phyloP scores from a whole-genome alignment of 2,329 filamentous ascomycete genomes.

The Capronia epimyces region DNA sequence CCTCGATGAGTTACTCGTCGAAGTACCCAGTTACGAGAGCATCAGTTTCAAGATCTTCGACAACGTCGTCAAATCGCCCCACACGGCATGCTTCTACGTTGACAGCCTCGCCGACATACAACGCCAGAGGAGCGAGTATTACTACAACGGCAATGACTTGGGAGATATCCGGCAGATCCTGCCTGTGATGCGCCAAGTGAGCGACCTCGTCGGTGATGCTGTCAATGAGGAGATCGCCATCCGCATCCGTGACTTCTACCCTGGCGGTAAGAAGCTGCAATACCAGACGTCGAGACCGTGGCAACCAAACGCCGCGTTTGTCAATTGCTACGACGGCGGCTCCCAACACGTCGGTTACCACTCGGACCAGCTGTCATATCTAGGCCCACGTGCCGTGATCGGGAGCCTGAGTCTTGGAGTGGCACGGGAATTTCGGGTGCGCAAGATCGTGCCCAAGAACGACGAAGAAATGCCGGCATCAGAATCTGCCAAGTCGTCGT shows the following conservation, averaged over 20 bases:
- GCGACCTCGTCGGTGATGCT: constrained; percentile 61
- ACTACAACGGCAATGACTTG: constrained; percentile 76
- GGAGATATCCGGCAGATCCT: constrained; percentile 71
- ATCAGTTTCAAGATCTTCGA: constrained; percentile 83
- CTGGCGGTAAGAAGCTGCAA: constrained; percentile 64
- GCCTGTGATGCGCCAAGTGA: constrained; percentile 65
- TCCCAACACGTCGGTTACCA: constrained; percentile 86
- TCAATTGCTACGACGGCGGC: constrained; percentile 85
- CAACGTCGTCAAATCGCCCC: constrained; percentile 75
- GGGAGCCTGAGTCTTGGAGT: constrained; percentile 88
- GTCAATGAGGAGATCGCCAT: constrained; percentile 73
- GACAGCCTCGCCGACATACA: constrained; percentile 64
- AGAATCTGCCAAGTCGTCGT: constrained; percentile 17
- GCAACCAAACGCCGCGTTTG: constrained; percentile 84
- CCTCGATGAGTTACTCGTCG: constrained; percentile 67
- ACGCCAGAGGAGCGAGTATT: constrained; percentile 70
- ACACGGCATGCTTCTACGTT: constrained; percentile 79
- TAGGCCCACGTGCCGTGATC: constrained; percentile 82
- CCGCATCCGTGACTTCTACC: constrained; percentile 65
- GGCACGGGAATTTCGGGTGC: constrained; percentile 84
- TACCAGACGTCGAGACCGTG: constrained; percentile 65
- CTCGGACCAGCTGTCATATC: constrained; percentile 84
- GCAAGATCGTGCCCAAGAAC: constrained; percentile 63
- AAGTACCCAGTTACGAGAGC: constrained; percentile 65
- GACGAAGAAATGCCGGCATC: constrained; percentile 30